A percentile compares a stretch with the other conserved stretches of the same genome.
phyloP scores from a whole-genome alignment of 306 rosid species.

The Psophocarpus tetragonolobus region DNA sequence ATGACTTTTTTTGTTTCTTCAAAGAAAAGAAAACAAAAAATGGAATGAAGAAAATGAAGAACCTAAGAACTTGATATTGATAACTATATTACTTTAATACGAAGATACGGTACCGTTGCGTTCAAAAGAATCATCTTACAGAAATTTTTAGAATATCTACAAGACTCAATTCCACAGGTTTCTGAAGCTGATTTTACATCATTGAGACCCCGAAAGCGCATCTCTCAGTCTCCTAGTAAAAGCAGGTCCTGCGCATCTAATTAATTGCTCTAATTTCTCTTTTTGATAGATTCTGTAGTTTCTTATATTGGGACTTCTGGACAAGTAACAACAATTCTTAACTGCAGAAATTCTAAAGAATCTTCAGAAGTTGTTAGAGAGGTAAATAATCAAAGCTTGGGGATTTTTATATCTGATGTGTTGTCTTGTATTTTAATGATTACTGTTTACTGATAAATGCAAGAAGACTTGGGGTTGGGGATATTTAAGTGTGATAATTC shows the following conservation, averaged over 20 bases:
- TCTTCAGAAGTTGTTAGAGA: conserved; percentile 55
- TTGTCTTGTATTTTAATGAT: conserved; percentile 22
- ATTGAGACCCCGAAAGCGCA: conserved; percentile 64
- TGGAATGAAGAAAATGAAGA: not conserved
- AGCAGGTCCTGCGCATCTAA: conserved; percentile 56
- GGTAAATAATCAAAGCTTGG: conserved; percentile 42
- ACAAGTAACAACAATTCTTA: conserved; percentile 33
- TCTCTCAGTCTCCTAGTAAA: conserved; percentile 50
- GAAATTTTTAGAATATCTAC: conserved; percentile 25
- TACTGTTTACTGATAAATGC: conserved; percentile 20
- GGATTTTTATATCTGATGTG: conserved; percentile 20
- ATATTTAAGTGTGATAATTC: conserved; percentile 14
- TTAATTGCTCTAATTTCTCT: conserved; percentile 11
- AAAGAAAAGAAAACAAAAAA: not conserved
- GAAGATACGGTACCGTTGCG: conserved; percentile 26
- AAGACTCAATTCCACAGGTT: conserved; percentile 52
- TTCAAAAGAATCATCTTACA: conserved; percentile 23
- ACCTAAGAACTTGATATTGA: conserved; percentile 7
- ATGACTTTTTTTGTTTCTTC: conserved; percentile 16
- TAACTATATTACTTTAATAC: conserved; percentile 3
- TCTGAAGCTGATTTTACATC: conserved; percentile 55
- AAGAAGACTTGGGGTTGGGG: conserved; percentile 1
- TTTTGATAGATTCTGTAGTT: not conserved
- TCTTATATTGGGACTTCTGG: conserved; percentile 29
- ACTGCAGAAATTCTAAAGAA: conserved; percentile 57